phyloP scores from a whole-genome alignment of 2,329 filamentous ascomycete species.

The Nemania bipapillata region DNA sequence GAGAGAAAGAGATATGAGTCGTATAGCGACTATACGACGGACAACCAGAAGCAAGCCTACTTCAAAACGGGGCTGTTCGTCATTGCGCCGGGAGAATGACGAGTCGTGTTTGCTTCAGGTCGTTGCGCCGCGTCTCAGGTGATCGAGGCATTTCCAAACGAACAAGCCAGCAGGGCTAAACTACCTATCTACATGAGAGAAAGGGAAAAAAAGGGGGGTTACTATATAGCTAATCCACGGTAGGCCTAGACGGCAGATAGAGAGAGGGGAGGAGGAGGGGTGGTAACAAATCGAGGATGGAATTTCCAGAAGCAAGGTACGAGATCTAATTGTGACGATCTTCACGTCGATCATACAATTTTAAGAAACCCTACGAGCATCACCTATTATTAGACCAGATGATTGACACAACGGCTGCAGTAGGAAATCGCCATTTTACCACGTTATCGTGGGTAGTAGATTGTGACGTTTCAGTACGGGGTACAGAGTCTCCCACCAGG shows the following conservation, averaged over 20 bases:
- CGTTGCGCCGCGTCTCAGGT: background rate
- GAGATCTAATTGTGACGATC: constrained; percentile 12
- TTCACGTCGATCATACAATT: constrained; percentile 25
- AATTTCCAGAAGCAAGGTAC: background rate
- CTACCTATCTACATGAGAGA: background rate
- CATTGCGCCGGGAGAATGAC: background rate
- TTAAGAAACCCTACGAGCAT: constrained; percentile 11
- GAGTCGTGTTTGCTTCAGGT: background rate
- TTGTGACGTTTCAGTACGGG: constrained; percentile 9
- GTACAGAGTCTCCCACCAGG: background rate
- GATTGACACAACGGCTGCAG: background rate
- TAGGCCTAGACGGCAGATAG: background rate
- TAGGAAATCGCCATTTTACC: background rate
- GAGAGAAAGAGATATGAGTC: background rate
- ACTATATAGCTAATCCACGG: background rate
- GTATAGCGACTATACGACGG: background rate
- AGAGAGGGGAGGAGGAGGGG: too few relatives aligned
- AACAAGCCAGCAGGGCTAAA: background rate
- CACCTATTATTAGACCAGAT: background rate
- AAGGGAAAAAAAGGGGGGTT: background rate
- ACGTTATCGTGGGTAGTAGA: background rate
- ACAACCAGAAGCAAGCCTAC: background rate
- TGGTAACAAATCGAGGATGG: background rate
- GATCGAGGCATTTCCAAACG: background rate
- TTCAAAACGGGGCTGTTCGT: background rate